Evolutionary conservation across 2,329 filamentous ascomycete species (phyloP), one percentile per base, ranked within the genome.

Genomic region (Dryadomyces quercivorus): DNA sequence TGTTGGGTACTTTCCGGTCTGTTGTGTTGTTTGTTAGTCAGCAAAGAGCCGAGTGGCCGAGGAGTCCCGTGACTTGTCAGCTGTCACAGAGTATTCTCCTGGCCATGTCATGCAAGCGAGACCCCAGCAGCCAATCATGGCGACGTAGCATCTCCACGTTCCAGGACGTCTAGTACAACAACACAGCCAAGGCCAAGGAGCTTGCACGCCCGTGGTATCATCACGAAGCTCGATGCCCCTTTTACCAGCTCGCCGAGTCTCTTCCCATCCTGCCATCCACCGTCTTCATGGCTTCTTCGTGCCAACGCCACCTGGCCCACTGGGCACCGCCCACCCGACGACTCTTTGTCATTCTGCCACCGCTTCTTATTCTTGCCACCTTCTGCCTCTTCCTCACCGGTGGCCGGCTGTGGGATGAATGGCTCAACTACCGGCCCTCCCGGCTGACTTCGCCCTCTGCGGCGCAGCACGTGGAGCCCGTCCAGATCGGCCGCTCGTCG

Each of bases 401-500:
- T 21, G 16, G 22, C 3, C n/a, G 49, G 9, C 34, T 48, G 16
- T 34, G 21, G 44, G 43, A 16, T 2, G 48, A 46, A 13, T 40
- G 21, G 53, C 36, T 13, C 36, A 13, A 22, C 22, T 36, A 48
- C 12, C n/a, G 15, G 18, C 3, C 16, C 20, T 21, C 47, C 3
- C 34, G 16, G 16, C 36, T 34, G 46, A 9, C 20, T 8, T 44
- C 22, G 20, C 44, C 51, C n/a, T 20, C 18, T 20, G 4, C 36
- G 15, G 10, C 15, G 36, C 15, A 31, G 26, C 26, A 31, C 26
- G 26, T 31, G 26, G 26, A 31, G 8, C 26, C 26, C 26, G 26
- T 31, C 26, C 26, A 31, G 26, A 31, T 31, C 26, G 26, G 26
- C 18, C 57, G 50, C 60, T 47, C 55, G 20, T 69, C 66, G 40